Conservation (phyloP, 768 basidiomycete genomes). For the Boletus rex-veris region DNA sequence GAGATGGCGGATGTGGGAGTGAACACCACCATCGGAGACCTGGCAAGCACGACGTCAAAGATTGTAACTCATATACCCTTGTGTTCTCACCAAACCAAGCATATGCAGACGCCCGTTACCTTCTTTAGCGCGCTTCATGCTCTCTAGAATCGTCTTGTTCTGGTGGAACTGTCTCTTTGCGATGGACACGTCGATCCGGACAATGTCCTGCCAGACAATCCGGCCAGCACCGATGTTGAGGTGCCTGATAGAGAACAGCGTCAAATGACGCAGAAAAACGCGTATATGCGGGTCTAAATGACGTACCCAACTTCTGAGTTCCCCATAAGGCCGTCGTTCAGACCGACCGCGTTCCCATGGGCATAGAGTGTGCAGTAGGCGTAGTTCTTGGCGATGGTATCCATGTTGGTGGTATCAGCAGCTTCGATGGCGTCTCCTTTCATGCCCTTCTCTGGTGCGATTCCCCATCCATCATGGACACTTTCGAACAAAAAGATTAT, state of each 20-base stretch:
- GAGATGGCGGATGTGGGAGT: constrained; percentile 89
- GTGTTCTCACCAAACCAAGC: constrained; percentile 68
- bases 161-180: constrained; percentile 86
- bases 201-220: constrained; percentile 97
- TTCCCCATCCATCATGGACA: constrained; percentile 97
- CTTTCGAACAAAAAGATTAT: constrained; percentile 32
- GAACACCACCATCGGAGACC: constrained; percentile 96
- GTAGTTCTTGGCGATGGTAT: constrained; percentile 75
- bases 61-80: neutral
- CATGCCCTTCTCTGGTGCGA: constrained; percentile 60
- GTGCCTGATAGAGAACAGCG: constrained; percentile 52
- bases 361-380: constrained; percentile 71
- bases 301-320: constrained; percentile 96
- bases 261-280: neutral
- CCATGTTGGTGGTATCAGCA: constrained; percentile 85
- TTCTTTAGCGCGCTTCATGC: constrained; percentile 75
- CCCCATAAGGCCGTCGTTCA: constrained; percentile 94
- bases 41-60: constrained; percentile 28
- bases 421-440: constrained; percentile 90
- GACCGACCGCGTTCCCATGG: constrained; percentile 88
- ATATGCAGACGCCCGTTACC: constrained; percentile 83
- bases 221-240: constrained; percentile 94
- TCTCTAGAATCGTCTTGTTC: constrained; percentile 65
- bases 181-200: constrained; percentile 89
- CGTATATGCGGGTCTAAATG: neutral